Evolutionary conservation across 352 stramenopile genomes (phyloP).

Genomic region (Globisporangium abappressorium): DNA sequence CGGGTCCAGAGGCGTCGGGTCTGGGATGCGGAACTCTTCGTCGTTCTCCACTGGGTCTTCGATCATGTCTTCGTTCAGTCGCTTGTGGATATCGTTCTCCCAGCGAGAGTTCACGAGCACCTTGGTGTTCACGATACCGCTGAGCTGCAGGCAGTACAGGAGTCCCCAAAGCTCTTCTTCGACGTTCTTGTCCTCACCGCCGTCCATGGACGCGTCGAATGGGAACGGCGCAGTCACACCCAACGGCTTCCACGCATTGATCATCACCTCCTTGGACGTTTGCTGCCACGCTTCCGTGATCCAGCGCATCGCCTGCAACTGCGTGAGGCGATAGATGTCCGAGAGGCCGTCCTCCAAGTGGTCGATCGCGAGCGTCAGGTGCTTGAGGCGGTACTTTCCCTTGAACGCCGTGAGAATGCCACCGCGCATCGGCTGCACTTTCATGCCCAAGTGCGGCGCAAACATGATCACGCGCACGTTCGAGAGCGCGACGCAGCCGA

Average conservation of each 20-base stretch:
- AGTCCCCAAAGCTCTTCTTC: constrained; percentile 85
- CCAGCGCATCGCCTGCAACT: constrained; percentile 86
- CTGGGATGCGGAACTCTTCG: constrained; percentile 75
- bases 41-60: constrained; percentile 80
- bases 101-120: constrained; percentile 85
- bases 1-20: constrained; percentile 37
- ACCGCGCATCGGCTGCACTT: constrained; percentile 82
- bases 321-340: constrained; percentile 79
- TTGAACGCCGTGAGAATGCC: constrained; percentile 85
- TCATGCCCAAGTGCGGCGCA: constrained; percentile 76
- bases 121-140: constrained; percentile 84
- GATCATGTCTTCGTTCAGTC: constrained; percentile 87
- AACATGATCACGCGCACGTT: constrained; percentile 89
- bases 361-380: constrained; percentile 81
- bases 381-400: constrained; percentile 84
- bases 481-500: constrained; percentile 76
- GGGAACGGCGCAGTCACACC: constrained; percentile 58
- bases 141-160: constrained; percentile 84
- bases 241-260: constrained; percentile 77
- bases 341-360: constrained; percentile 74
- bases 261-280: constrained; percentile 71
- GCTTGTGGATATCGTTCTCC: constrained; percentile 89
- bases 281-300: constrained; percentile 84
- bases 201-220: constrained; percentile 57
- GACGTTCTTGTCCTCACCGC: constrained; percentile 77